Evolutionary conservation across 352 stramenopile genomes (phyloP), one percentile per base, ranked within the genome.

Genomic region (Vaucheria bursata): DNA sequence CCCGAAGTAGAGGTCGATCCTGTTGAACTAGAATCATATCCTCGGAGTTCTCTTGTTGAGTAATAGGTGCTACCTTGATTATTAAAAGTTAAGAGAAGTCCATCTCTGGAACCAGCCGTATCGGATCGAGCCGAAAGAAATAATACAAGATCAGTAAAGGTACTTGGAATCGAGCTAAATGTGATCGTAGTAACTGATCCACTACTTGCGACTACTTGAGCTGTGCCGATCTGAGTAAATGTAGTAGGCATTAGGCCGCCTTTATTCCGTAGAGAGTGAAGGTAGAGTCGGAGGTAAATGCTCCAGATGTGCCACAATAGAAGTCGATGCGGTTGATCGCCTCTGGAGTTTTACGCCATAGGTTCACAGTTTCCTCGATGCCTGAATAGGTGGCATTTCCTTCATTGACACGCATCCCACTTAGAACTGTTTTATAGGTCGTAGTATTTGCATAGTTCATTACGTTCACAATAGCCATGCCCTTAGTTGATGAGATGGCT

Each of bases 381-480:
- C 18, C 12, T 25, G 18, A 25, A 59, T 18, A 59, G 45, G 45
- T 25, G 18, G 25, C 18, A 25, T 59, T 25, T 18, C 45, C 45
- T 18, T n/a, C n/a, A n/a, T n/a, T n/a, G n/a, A n/a, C n/a, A n/a
- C n/a, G n/a, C n/a, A n/a, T n/a, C n/a, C 45, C 12, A 59, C 45
- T 25, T 18, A 59, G 18, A 59, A 25, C 45, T 59, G 45, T 59
- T 25, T 59, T 59, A 25, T 59, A 59, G 18, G 45, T 59, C 18
- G 45, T 59, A 18, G 45, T 59, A 59, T 59, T 59, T 18, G 45
- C 45, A 59, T 59, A 59, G 45, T 59, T 59, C 45, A 59, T 59
- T 18, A 59, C 45, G 25, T 59, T 59, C 45, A 59, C 45, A 59
- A 18, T 18, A 59, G 12, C 45, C 45, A 59, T 25, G 45, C 45